Evolutionary conservation across 768 basidiomycete species (phyloP), one percentile per base, ranked within the genome.

Genomic region (Auricularia sp.): DNA sequence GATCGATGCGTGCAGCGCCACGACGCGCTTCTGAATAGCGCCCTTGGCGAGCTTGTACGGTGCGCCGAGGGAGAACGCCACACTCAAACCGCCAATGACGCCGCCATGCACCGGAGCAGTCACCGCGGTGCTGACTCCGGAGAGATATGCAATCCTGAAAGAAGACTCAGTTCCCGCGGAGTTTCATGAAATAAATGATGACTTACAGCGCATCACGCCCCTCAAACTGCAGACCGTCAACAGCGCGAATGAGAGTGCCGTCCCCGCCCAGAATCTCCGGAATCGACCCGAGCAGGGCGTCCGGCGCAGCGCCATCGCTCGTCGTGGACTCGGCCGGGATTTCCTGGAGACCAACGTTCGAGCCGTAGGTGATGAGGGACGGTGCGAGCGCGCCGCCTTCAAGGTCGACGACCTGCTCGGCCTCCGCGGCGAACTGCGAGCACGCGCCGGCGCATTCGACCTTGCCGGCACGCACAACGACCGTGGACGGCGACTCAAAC

Each of bases 161-260:
- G 34, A 18, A 67, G 16, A 24, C 14, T 10, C 3, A 34, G 36
- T 37, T 13, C 63, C 7, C 39, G 39, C 39, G 39, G 8, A 14
- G 51, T 54, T 10, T 44, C 29, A 61, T 44, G 6, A 33, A 39
- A 37, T 33, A 33, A 24, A 62, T 10, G 6, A 13, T 36, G 33
- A 81, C 88, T 69, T 71, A 90, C 89, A 90, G 77, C 29, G 87
- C 85, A 74, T 90, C 82, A 42, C 88, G 80, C 11, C 85, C 86
- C 0, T 79, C 83, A 71, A 86, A 91, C 59, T 82, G 75, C n/a
- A 90, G 77, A 0, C 82, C 81, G 54, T 77, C 75, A 1, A 86
- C 86, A 64, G 87, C 87, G 16, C 79, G 79, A 5, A 88, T 75
- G n/a, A 90, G 69, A 0, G 77, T 75, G 80, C 83, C 80, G n/a